Conservation (phyloP, 371 early-diverging fungal species). For the Batkoa obscura region DNA sequence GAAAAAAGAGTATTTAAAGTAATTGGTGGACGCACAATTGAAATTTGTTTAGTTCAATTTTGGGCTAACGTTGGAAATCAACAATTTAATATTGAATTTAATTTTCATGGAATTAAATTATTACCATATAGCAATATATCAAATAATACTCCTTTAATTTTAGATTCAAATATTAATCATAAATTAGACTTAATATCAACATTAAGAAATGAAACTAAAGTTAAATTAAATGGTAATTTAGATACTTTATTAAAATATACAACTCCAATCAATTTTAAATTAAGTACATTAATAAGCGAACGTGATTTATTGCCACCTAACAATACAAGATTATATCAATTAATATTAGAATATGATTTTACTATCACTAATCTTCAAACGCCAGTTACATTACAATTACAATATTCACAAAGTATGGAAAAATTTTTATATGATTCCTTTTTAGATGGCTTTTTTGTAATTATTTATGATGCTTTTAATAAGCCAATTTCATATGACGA, state of each 20-base stretch:
- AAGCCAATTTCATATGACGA: slow-evolving; percentile 1
- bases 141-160: not conserved
- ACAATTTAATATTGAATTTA: slow-evolving; percentile 39
- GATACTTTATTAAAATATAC: not conserved
- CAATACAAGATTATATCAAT: not conserved
- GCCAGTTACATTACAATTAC: not conserved
- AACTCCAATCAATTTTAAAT: not conserved
- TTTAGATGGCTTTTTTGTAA: slow-evolving; percentile 1
- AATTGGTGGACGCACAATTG: slow-evolving; percentile 50
- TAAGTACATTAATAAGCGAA: not conserved
- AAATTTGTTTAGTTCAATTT: slow-evolving; percentile 65
- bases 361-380: not conserved
- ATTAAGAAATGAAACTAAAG: not conserved
- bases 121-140: slow-evolving; percentile 1
- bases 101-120: slow-evolving; percentile 66
- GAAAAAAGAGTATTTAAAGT: slow-evolving; percentile 40
- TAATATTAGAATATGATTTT: not conserved
- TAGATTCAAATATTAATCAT: not conserved
- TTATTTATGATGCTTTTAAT: not conserved
- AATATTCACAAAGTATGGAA: not conserved
- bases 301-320: not conserved
- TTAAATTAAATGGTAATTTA: not conserved
- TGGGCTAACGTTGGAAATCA: slow-evolving; percentile 67
- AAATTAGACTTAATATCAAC: not conserved
- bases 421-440: not conserved